These are phyloP conservation scores for Punica granatum DNA, from an alignment of 345 rosid species.

Conservation along the genomic window DNA sequence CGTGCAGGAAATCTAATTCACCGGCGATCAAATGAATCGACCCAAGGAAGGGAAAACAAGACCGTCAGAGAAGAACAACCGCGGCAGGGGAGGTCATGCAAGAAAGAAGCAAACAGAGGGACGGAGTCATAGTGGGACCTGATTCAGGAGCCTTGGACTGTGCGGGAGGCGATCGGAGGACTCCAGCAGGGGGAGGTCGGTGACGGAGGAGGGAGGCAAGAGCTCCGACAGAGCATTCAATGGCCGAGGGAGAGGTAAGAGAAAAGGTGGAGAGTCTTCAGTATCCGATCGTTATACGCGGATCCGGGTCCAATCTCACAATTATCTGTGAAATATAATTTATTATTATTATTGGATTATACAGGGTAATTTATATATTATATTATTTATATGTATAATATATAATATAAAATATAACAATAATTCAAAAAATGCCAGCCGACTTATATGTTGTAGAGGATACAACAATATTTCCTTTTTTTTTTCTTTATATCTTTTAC, in stretches of 20 bases:
- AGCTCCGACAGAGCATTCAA: slow-evolving; percentile 2
- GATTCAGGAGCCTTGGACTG: not conserved
- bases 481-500: too few species aligned
- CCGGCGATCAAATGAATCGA: not conserved
- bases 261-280: too few species aligned
- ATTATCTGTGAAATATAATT: too few species aligned
- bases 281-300: too few species aligned
- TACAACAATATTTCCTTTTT: too few species aligned
- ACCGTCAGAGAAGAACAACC: not conserved
- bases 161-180: not conserved
- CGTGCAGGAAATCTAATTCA: not conserved
- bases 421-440: too few species aligned
- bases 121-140: not conserved
- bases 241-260: not conserved
- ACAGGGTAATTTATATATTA: too few species aligned
- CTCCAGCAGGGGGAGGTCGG: not conserved
- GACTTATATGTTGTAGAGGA: too few species aligned
- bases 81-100: not conserved
- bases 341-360: too few species aligned
- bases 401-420: too few species aligned
- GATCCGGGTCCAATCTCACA: too few species aligned
- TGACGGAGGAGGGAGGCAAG: not conserved
- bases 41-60: not conserved
- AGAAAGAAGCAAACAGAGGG: not conserved
- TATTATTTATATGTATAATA: too few species aligned